Evolutionary conservation across 176 grass and related monocot genomes (phyloP).

Genomic region (Oryza meyeriana): DNA sequence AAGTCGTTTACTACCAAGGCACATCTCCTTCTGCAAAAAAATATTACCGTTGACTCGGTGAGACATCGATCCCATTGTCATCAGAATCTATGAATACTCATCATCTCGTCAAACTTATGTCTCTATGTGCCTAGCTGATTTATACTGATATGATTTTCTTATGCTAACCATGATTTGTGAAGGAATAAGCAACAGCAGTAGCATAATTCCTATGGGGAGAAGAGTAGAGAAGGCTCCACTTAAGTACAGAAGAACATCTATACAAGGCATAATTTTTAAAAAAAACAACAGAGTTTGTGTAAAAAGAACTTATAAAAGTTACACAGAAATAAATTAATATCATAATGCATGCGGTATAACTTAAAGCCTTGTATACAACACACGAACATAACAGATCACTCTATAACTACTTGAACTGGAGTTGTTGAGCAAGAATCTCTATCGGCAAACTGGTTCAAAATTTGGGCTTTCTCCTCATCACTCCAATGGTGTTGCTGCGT

Average conservation of each 20-base stretch:
- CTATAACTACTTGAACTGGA: neutral
- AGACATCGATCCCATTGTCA: too few relatives aligned
- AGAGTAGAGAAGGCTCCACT: too few relatives aligned
- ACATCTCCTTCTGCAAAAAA: too few relatives aligned
- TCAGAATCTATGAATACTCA: too few relatives aligned
- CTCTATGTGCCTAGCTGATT: too few relatives aligned
- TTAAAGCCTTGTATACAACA: neutral
- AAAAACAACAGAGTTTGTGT: neutral
- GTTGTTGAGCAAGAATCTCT: neutral
- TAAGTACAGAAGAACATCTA: neutral
- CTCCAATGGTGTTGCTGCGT: neutral
- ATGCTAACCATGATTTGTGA: too few relatives aligned
- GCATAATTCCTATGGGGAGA: too few relatives aligned
- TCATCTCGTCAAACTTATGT: too few relatives aligned
- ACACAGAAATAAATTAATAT: neutral
- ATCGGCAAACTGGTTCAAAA: neutral
- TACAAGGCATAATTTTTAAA: neutral
- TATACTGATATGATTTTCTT: too few relatives aligned
- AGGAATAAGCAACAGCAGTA: too few relatives aligned
- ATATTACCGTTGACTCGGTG: too few relatives aligned
- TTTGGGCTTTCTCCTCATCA: neutral
- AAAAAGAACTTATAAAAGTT: neutral
- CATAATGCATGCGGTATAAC: neutral
- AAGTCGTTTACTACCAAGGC: too few relatives aligned
- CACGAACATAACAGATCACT: neutral